A percentile compares a stretch with the other conserved stretches of the same genome.
Conservation (phyloP, 1,284 basidiomycete genomes). For the Cryptococcus neoformans region DNA sequence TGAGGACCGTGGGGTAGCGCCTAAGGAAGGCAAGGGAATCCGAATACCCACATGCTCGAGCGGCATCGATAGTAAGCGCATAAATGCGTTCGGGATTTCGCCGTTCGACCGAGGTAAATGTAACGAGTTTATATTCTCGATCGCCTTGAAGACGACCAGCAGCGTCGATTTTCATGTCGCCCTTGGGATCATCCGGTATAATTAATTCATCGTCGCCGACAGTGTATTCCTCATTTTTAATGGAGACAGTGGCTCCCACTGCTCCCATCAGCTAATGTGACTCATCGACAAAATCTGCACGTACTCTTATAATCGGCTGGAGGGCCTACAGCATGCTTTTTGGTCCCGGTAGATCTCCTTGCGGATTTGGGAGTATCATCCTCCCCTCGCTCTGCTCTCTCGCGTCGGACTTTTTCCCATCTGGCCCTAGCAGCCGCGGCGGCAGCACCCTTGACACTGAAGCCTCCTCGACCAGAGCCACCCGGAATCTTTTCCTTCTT, state of each 20-base stretch:
- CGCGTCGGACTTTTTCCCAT: slow-evolving; percentile 44
- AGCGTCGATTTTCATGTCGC: slow-evolving; percentile 86
- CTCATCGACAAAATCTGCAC: background rate
- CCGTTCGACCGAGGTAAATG: slow-evolving; percentile 77
- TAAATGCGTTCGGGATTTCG: slow-evolving; percentile 76
- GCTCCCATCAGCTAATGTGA: background rate
- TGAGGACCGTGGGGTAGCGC: slow-evolving; percentile 81
- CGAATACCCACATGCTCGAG: slow-evolving; percentile 89
- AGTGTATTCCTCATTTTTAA: slow-evolving; percentile 70
- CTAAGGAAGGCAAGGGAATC: slow-evolving; percentile 98
- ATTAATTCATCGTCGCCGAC: slow-evolving; percentile 87
- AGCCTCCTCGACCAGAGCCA: slow-evolving; percentile 43
- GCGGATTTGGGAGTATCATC: slow-evolving; percentile 23
- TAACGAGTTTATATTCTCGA: slow-evolving; percentile 81
- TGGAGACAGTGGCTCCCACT: slow-evolving; percentile 26
- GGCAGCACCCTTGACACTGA: slow-evolving; percentile 46
- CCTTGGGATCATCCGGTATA: slow-evolving; percentile 77
- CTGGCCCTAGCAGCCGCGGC: slow-evolving; percentile 44
- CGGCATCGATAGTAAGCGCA: slow-evolving; percentile 96
- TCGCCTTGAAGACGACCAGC: slow-evolving; percentile 80
- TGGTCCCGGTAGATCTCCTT: background rate
- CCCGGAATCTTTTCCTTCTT: slow-evolving; percentile 30
- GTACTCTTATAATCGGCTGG: background rate
- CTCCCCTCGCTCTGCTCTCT: slow-evolving; percentile 40
- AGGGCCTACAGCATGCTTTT: background rate